phyloP scores from a whole-genome alignment of 2,329 filamentous ascomycete genomes.

The Elsinoe australis region DNA sequence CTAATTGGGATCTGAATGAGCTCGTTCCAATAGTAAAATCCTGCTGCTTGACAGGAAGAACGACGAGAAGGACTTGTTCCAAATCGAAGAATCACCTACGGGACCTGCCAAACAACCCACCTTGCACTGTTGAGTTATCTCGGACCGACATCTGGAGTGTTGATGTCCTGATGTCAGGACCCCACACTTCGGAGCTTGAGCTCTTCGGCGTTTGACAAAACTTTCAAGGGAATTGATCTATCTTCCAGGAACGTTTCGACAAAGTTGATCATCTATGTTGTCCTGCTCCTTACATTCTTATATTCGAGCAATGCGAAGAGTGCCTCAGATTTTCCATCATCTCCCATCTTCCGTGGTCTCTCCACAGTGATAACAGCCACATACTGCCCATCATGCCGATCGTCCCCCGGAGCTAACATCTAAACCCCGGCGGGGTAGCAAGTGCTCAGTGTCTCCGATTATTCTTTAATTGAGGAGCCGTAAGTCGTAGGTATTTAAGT shows the following conservation, averaged over 20 bases:
- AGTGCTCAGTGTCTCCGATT: neutral
- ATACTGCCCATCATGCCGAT: neutral
- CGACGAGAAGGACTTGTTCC: too few relatives aligned
- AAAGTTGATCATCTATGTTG: too few relatives aligned
- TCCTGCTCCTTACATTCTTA: too few relatives aligned
- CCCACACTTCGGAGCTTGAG: constrained; percentile 7
- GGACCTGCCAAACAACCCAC: neutral
- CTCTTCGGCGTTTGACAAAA: neutral
- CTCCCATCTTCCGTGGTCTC: too few relatives aligned
- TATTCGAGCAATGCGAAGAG: too few relatives aligned
- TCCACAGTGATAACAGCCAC: too few relatives aligned
- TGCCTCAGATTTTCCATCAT: too few relatives aligned
- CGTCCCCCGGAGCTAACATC: neutral
- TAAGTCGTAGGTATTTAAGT: constrained; percentile 7
- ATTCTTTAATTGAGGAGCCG: neutral
- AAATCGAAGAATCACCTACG: too few relatives aligned
- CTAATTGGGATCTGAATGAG: neutral
- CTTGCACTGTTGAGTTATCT: constrained; percentile 6
- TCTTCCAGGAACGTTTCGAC: too few relatives aligned
- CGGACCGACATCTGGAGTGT: constrained; percentile 4
- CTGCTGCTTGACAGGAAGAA: neutral
- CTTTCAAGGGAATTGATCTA: too few relatives aligned
- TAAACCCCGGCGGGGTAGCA: constrained; percentile 6
- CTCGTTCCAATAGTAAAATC: neutral
- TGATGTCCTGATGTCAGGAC: constrained; percentile 12